Percentiles rank a stretch among this genome's conserved stretches.
Evolutionary conservation across 2,329 filamentous ascomycete genomes (phyloP).

Genomic region (Davidsoniella neocaledoniae): DNA sequence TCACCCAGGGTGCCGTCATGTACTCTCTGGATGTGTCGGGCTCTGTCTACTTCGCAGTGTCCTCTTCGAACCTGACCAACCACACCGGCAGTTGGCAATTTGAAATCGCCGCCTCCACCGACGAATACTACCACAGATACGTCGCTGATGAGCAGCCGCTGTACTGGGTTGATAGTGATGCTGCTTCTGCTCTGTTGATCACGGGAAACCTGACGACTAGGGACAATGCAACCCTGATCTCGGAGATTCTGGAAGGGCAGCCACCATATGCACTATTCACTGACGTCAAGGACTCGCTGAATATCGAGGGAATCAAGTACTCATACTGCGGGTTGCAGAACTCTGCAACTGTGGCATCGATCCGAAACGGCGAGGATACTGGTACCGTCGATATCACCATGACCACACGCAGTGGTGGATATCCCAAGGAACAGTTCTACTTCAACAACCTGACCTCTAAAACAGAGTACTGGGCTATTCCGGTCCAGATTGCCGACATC

Average conservation of each 20-base stretch:
- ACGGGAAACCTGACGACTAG: conserved; percentile 55
- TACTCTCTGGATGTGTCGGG: conserved; percentile 42
- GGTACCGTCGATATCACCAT: conserved; percentile 42
- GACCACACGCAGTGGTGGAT: conserved; percentile 47
- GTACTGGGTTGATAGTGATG: conserved; percentile 73
- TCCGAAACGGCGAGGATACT: conserved; percentile 28
- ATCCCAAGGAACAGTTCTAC: conserved; percentile 79
- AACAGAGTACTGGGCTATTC: conserved; percentile 53
- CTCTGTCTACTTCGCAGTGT: conserved; percentile 61
- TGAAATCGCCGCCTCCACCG: conserved; percentile 66
- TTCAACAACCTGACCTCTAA: conserved; percentile 57
- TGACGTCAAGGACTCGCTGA: conserved; percentile 40
- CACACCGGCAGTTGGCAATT: conserved; percentile 60
- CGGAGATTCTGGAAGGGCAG: conserved; percentile 26
- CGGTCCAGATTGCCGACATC: conserved; percentile 43
- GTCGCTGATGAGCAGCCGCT: conserved; percentile 30
- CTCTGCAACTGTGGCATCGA: conserved; percentile 45
- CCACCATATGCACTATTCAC: conserved; percentile 66
- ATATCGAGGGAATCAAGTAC: conserved; percentile 51
- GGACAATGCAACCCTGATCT: conserved; percentile 29
- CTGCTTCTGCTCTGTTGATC: conserved; percentile 57
- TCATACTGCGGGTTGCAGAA: conserved; percentile 69
- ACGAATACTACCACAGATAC: conserved; percentile 57
- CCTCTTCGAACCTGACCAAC: conserved; percentile 45
- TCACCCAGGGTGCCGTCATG: conserved; percentile 55